Percentiles rank a stretch among this genome's conserved stretches.
phyloP scores from a whole-genome alignment of 2,329 filamentous ascomycete genomes.

The Phyllosticta citriasiana region DNA sequence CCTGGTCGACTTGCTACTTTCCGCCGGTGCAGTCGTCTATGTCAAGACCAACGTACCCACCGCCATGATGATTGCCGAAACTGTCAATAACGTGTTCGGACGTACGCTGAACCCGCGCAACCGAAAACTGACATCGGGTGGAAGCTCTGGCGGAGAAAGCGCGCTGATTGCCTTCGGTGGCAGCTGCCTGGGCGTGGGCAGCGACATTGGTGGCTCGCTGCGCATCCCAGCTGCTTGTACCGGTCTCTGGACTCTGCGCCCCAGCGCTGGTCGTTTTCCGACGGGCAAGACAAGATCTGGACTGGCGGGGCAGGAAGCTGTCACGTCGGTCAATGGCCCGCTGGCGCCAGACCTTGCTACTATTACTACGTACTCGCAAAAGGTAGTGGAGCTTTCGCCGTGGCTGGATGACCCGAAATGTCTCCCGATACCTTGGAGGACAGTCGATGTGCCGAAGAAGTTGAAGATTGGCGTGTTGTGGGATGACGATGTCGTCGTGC shows the following conservation, averaged over 20 bases:
- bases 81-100: constrained; percentile 55
- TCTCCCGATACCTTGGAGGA: constrained; percentile 44
- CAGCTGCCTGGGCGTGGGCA: constrained; percentile 51
- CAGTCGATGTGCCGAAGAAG: constrained; percentile 33
- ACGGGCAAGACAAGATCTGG: constrained; percentile 45
- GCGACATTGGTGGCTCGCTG: constrained; percentile 52
- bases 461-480: constrained; percentile 45
- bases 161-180: constrained; percentile 52
- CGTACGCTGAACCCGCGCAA: constrained; percentile 54
- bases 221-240: constrained; percentile 48
- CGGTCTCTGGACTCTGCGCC: constrained; percentile 47
- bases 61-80: constrained; percentile 60
- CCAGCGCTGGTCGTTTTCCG: constrained; percentile 51
- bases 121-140: constrained; percentile 50
- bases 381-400: constrained; percentile 35
- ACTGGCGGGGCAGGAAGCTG: constrained; percentile 55
- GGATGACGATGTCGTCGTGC: constrained; percentile 26
- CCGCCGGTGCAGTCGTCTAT: constrained; percentile 56
- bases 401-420: constrained; percentile 45
- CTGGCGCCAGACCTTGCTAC: constrained; percentile 48
- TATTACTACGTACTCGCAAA: constrained; percentile 33
- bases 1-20: constrained; percentile 48
- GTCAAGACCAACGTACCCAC: constrained; percentile 62
- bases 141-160: constrained; percentile 57
- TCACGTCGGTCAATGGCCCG: constrained; percentile 54